Percentiles rank a stretch among this genome's conserved stretches.
Conservation (phyloP, 83 land plant genomes). For the Isoetes engelmannii region DNA sequence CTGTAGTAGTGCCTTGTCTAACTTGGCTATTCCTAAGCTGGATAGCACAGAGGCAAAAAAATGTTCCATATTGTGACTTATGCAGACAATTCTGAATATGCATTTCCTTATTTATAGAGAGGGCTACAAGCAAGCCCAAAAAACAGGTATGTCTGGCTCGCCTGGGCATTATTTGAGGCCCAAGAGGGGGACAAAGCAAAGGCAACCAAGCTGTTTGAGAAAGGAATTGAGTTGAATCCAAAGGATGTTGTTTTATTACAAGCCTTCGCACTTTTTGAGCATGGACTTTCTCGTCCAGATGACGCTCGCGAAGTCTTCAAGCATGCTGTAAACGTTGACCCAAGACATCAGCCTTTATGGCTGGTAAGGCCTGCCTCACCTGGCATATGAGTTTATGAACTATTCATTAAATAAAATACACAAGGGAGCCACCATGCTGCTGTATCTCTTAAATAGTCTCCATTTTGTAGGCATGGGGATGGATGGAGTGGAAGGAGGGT, state of each 20-base stretch:
- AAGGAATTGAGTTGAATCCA: slow-evolving; percentile 78
- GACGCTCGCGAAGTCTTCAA: slow-evolving; percentile 71
- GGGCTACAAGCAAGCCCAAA: slow-evolving; percentile 87
- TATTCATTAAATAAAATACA: not conserved
- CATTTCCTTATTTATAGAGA: slow-evolving; percentile 34
- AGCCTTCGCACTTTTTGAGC: slow-evolving; percentile 82
- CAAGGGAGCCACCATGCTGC: not conserved
- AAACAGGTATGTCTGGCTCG: slow-evolving; percentile 91
- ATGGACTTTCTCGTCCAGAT: slow-evolving; percentile 54
- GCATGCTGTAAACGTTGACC: slow-evolving; percentile 59
- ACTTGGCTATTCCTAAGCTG: too few species aligned
- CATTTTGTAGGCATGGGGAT: slow-evolving; percentile 86
- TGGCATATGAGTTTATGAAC: too few species aligned
- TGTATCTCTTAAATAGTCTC: not conserved
- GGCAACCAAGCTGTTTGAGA: slow-evolving; percentile 69
- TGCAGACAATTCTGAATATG: not conserved
- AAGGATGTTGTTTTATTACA: slow-evolving; percentile 87
- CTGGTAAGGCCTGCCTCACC: slow-evolving; percentile 37
- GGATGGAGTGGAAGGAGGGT: slow-evolving; percentile 99
- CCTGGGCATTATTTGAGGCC: slow-evolving; percentile 92
- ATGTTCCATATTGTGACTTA: not conserved
- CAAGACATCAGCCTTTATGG: slow-evolving; percentile 93
- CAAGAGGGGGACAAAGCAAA: slow-evolving; percentile 54
- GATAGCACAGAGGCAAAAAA: not conserved
- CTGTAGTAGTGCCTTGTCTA: too few species aligned